Conservation (phyloP, 2,329 filamentous ascomycete genomes). For the Fusarium aywerte region DNA sequence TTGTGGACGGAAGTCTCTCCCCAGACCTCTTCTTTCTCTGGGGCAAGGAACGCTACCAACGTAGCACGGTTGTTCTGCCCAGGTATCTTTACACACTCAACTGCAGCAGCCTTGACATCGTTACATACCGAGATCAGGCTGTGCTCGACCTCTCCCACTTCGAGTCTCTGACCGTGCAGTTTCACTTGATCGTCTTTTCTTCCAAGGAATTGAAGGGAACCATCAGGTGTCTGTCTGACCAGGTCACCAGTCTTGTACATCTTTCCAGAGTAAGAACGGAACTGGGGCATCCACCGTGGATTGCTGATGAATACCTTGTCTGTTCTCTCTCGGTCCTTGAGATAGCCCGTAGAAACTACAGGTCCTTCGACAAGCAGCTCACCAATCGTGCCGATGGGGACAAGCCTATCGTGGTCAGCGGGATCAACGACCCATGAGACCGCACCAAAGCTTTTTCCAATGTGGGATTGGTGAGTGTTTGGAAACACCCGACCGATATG, state of each 20-base stretch:
- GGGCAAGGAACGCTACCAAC: neutral
- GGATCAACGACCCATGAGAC: neutral
- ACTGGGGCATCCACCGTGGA: neutral
- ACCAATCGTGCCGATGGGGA: neutral
- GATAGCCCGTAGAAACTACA: neutral
- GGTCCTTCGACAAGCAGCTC: neutral
- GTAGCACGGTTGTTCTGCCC: neutral
- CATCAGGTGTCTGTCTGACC: neutral
- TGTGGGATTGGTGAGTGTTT: neutral
- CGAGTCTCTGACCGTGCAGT: slow-evolving; percentile 5
- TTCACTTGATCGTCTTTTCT: slow-evolving; percentile 9
- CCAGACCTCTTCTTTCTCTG: neutral
- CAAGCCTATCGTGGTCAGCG: neutral
- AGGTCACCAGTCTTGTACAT: slow-evolving; percentile 10
- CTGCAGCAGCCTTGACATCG: neutral
- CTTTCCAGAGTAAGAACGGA: neutral
- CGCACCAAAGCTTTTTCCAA: neutral
- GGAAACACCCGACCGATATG: neutral
- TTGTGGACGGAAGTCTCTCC: neutral
- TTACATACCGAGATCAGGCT: neutral
- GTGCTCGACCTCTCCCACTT: neutral
- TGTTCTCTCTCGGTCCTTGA: neutral
- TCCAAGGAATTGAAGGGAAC: neutral
- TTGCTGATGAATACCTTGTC: neutral
- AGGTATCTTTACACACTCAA: slow-evolving; percentile 3